These are phyloP conservation scores for Yamadazyma philogaea DNA, from an alignment of 805 yeast species.

Conservation along the genomic window DNA sequence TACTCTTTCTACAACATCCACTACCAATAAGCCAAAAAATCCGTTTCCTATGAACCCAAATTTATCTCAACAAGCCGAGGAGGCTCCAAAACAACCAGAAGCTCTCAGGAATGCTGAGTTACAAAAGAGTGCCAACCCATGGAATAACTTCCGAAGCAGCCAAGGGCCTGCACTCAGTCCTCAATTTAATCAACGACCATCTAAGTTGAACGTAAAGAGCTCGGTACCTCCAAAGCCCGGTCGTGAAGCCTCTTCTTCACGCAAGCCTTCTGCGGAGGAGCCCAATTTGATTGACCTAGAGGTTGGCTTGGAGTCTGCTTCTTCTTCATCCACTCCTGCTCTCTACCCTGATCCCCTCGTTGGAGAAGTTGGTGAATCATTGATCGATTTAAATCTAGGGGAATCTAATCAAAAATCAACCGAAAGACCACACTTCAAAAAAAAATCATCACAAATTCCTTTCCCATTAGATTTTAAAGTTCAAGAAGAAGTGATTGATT, in stretches of 20 bases:
- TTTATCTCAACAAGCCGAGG: background rate
- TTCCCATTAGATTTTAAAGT: constrained; percentile 30
- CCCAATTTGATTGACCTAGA: constrained; percentile 36
- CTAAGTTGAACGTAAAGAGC: background rate
- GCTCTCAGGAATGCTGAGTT: background rate
- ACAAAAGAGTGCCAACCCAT: constrained; percentile 24
- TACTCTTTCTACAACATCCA: background rate
- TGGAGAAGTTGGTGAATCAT: constrained; percentile 15
- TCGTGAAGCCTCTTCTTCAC: background rate
- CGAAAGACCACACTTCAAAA: constrained; percentile 29
- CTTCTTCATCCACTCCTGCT: constrained; percentile 8
- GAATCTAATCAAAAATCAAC: constrained; percentile 11
- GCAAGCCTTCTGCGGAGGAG: constrained; percentile 15
- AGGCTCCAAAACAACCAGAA: constrained; percentile 6
- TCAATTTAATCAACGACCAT: background rate
- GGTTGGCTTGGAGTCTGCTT: constrained; percentile 24
- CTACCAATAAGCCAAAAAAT: constrained; percentile 1
- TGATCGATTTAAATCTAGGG: constrained; percentile 27
- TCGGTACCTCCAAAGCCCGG: background rate
- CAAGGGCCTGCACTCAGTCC: background rate
- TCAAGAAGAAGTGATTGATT: constrained; percentile 44
- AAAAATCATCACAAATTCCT: constrained; percentile 24
- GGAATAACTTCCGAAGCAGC: constrained; percentile 28
- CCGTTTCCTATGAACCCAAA: constrained; percentile 3
- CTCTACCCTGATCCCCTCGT: background rate